Percentiles rank a stretch among this genome's conserved stretches.
phyloP scores from a whole-genome alignment of 2,329 filamentous ascomycete species.

The Hirsutella rhossiliensis region DNA sequence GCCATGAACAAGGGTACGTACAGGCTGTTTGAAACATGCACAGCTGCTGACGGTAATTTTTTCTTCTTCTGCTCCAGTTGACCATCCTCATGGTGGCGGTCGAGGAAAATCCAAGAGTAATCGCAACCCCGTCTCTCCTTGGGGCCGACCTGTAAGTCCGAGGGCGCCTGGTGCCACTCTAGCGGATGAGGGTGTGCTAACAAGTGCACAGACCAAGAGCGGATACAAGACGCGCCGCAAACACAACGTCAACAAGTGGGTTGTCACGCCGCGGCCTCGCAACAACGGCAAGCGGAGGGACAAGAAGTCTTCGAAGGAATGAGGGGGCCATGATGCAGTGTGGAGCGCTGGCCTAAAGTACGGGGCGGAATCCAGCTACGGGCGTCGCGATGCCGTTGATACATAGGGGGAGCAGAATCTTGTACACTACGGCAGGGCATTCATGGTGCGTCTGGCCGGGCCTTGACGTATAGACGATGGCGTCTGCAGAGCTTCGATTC shows the following conservation, averaged over 20 bases:
- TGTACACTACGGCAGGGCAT: too few relatives aligned
- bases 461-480: too few relatives aligned
- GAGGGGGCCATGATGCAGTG: background rate
- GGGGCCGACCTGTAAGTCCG: slow-evolving; percentile 78
- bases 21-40: accelerated
- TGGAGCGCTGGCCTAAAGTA: background rate
- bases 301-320: slow-evolving; percentile 35
- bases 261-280: slow-evolving; percentile 70
- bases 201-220: slow-evolving; percentile 50
- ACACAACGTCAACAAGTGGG: slow-evolving; percentile 82
- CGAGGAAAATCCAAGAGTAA: slow-evolving; percentile 99
- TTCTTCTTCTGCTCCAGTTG: slow-evolving; percentile 48
- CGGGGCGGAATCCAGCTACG: too few relatives aligned
- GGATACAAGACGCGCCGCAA: slow-evolving; percentile 87
- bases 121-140: slow-evolving; percentile 85
- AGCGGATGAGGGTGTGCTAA: background rate
- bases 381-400: too few relatives aligned
- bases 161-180: background rate
- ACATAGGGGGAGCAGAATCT: too few relatives aligned
- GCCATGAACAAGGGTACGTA: slow-evolving; percentile 88
- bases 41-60: slow-evolving; percentile 3
- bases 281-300: slow-evolving; percentile 83
- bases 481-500: too few relatives aligned
- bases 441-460: too few relatives aligned
- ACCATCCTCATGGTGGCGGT: slow-evolving; percentile 98